Evolutionary conservation across 75 land plant species (phyloP).

Genomic region (Picea glauca): DNA sequence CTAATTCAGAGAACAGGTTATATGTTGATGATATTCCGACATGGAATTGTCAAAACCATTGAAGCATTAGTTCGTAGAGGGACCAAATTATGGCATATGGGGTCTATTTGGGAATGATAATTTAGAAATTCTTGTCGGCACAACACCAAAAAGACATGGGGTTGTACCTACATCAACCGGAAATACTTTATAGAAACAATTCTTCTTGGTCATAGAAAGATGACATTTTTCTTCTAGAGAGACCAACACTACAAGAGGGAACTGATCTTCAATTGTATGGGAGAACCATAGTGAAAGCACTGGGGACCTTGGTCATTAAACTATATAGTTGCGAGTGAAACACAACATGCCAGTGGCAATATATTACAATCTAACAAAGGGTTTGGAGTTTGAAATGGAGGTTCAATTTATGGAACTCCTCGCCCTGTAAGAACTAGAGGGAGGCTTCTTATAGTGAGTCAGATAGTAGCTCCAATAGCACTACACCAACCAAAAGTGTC

Average conservation of each 20-base stretch:
- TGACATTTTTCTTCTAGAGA: constrained; percentile 2
- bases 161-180: not conserved
- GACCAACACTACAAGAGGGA: not conserved
- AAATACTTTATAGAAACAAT: constrained; percentile 21
- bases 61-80: too few species aligned
- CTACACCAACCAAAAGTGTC: constrained; percentile 64
- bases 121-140: constrained; percentile 6
- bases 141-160: constrained; percentile 48
- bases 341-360: not conserved
- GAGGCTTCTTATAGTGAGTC: constrained; percentile 27
- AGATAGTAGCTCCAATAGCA: constrained; percentile 37
- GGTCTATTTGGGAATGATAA: not conserved
- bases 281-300: not conserved
- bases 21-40: too few species aligned
- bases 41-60: too few species aligned
- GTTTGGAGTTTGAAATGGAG: constrained; percentile 13
- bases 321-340: constrained; percentile 14
- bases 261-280: not conserved
- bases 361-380: not conserved
- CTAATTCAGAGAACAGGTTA: too few species aligned
- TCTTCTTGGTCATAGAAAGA: constrained; percentile 50
- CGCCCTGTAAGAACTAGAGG: constrained; percentile 26
- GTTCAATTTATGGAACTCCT: constrained; percentile 32
- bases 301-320: constrained; percentile 1
- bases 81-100: too few species aligned